These are phyloP conservation scores for Aspergillus baeticus DNA, from an alignment of 495 filamentous ascomycete species.

Conservation along the genomic window DNA sequence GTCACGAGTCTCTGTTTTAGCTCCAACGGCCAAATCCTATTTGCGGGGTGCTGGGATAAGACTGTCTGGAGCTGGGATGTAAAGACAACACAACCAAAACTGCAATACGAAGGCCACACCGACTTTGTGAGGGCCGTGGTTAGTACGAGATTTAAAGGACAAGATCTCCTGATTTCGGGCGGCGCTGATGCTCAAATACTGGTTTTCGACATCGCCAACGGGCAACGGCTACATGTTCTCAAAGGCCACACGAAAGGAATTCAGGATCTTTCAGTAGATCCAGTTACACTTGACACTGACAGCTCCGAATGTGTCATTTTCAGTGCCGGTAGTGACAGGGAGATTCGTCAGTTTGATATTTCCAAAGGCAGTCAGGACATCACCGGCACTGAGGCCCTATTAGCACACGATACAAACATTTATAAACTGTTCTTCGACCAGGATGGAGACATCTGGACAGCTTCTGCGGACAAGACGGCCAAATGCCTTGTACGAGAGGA, in stretches of 20 bases:
- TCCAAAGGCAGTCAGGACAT: slow-evolving; percentile 43
- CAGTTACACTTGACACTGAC: slow-evolving; percentile 37
- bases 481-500: slow-evolving; percentile 68
- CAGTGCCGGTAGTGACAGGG: slow-evolving; percentile 78
- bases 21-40: slow-evolving; percentile 58
- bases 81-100: slow-evolving; percentile 46
- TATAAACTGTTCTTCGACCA: slow-evolving; percentile 73
- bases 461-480: slow-evolving; percentile 79
- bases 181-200: slow-evolving; percentile 84
- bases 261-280: slow-evolving; percentile 73
- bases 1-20: slow-evolving; percentile 75
- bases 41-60: slow-evolving; percentile 94
- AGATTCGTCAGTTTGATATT: slow-evolving; percentile 65
- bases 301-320: slow-evolving; percentile 56
- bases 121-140: slow-evolving; percentile 86
- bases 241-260: slow-evolving; percentile 79
- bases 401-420: slow-evolving; percentile 87
- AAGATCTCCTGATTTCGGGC: slow-evolving; percentile 75
- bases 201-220: slow-evolving; percentile 71
- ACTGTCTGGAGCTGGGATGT: slow-evolving; percentile 79
- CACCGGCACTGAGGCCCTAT: slow-evolving; percentile 56
- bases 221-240: slow-evolving; percentile 66
- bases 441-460: slow-evolving; percentile 84
- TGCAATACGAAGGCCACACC: slow-evolving; percentile 71
- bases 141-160: slow-evolving; percentile 50